Percentiles rank a stretch among this genome's conserved stretches.
Evolutionary conservation across 1,284 basidiomycete species (phyloP).

Genomic region (Cryptococcus sp.): DNA sequence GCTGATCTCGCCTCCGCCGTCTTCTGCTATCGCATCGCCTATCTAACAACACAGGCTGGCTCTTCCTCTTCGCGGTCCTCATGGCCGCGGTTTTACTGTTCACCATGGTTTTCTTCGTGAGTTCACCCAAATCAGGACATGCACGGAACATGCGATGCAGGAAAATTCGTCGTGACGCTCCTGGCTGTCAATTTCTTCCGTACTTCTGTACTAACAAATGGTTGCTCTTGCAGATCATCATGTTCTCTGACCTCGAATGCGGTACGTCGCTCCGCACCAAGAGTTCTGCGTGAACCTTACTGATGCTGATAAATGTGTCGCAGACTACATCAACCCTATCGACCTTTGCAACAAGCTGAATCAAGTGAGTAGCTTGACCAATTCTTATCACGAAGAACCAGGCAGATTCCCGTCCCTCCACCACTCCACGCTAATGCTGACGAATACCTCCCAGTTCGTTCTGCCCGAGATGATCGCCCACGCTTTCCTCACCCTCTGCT

Average conservation of each 20-base stretch:
- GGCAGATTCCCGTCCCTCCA: no score
- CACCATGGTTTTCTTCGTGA: constrained; percentile 96
- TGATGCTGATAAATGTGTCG: constrained; percentile 15
- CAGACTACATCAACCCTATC: constrained; percentile 98
- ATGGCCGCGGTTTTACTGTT: constrained; percentile 90
- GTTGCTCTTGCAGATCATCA: constrained; percentile 80
- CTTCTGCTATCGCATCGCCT: neutral
- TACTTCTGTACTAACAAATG: neutral
- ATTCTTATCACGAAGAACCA: neutral
- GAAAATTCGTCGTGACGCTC: no score
- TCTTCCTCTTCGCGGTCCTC: constrained; percentile 90
- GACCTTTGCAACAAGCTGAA: constrained; percentile 99
- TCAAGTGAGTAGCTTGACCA: constrained; percentile 64
- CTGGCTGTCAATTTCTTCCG: neutral
- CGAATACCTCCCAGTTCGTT: constrained; percentile 71
- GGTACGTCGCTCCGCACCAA: constrained; percentile 48
- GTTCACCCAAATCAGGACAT: no score
- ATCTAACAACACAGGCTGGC: constrained; percentile 67
- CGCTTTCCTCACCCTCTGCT: constrained; percentile 81
- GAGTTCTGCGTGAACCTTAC: neutral
- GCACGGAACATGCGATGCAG: no score
- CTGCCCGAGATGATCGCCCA: constrained; percentile 95
- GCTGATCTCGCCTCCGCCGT: neutral
- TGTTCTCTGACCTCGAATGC: constrained; percentile 98
- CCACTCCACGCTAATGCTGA: neutral